Evolutionary conservation across 352 stramenopile genomes (phyloP), one percentile per base, ranked within the genome.

Genomic region (Peronospora farinosa): DNA sequence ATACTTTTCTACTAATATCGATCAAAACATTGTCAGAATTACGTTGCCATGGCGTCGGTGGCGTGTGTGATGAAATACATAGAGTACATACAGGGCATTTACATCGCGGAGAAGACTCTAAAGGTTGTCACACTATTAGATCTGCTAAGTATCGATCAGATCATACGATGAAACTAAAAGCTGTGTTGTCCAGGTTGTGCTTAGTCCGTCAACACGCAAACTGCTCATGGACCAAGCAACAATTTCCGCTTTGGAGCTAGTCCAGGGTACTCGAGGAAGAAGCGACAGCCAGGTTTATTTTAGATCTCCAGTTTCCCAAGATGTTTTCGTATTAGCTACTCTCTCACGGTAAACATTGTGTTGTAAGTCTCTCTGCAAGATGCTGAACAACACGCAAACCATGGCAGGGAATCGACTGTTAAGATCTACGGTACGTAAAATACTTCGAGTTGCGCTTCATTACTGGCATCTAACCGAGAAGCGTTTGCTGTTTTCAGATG

Each of bases 211-310:
- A 16, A 72, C 67, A 0, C 66, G 78, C 23, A 85, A 84, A 45
- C 56, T 92, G 1, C 62, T 94, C 0, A 88, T 94, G 81, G 79
- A 92, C 44, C 75, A 92, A 37, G 73, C 78, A n/a, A 92, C 83
- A 7, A 58, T 94, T 63, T 62, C 74, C 5, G 63, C 78, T 1
- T 52, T 94, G 3, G 83, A 94, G 47, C 58, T 94, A 4, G 68
- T 90, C 32, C 69, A 83, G 43, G 69, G 73, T 38, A 58, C 72
- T 23, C 58, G 73, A 63, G 62, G 67, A 19, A 72, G 79, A 53
- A 86, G 67, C 37, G 57, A 62, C 12, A 68, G 52, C 32, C 75
- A 87, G 58, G 78, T 92, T 67, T 13, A 25, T 16, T 7, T 42
- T 21, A 36, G 10, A 16, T 27, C 15, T 36, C 3, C 2, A 1